Conservation (phyloP, 75 land plant species). For the Sequoiadendron giganteum region DNA sequence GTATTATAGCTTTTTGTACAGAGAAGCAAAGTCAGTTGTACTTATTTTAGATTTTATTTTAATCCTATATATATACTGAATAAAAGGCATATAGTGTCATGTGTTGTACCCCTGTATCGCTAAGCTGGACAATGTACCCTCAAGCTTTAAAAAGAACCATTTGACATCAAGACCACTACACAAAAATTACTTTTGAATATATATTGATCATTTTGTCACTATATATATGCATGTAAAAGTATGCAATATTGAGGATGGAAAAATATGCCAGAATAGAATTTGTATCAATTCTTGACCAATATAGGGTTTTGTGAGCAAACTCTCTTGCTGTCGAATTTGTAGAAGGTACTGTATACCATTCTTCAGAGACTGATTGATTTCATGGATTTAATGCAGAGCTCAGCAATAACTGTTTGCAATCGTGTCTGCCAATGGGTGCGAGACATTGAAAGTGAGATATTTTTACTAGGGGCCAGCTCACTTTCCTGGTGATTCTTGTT, state of each 20-base stretch:
- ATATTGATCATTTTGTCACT: background rate
- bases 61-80: background rate
- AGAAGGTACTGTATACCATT: background rate
- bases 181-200: background rate
- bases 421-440: conserved; percentile 94
- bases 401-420: conserved; percentile 88
- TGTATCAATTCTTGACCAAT: background rate
- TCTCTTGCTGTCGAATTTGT: background rate
- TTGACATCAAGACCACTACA: background rate
- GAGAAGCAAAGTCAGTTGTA: background rate
- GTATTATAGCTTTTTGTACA: background rate
- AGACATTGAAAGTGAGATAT: conserved; percentile 90
- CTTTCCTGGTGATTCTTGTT: conserved; percentile 77
- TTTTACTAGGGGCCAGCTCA: conserved; percentile 82
- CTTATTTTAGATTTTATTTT: background rate
- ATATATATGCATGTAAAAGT: background rate
- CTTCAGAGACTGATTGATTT: background rate
- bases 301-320: background rate
- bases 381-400: conserved; percentile 52
- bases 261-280: background rate
- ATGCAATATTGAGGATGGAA: background rate
- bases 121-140: background rate
- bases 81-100: background rate
- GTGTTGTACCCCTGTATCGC: background rate
- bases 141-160: background rate